Evolutionary conservation across 179 eudicot species (phyloP).

Genomic region (Beta macrorhiza): DNA sequence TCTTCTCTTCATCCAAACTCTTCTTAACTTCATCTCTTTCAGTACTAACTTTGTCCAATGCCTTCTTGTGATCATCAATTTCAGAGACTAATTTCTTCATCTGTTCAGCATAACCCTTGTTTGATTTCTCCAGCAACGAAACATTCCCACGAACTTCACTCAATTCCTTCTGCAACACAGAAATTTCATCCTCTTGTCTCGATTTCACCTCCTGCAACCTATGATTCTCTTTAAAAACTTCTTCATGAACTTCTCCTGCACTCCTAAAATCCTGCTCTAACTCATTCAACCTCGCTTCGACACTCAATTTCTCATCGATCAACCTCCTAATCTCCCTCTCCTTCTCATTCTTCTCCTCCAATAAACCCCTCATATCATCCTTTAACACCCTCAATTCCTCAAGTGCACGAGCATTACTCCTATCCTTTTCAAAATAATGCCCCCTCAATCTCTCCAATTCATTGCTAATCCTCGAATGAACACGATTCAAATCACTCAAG

Average conservation of each 20-base stretch:
- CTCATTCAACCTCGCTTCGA: conserved; percentile 31
- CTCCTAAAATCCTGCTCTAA: conserved; percentile 36
- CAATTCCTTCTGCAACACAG: conserved; percentile 35
- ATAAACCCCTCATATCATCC: conserved; percentile 30
- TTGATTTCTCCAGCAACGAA: conserved; percentile 33
- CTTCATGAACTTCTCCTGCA: conserved; percentile 29
- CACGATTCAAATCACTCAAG: conserved; percentile 29
- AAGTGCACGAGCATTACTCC: conserved; percentile 30
- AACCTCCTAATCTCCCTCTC: conserved; percentile 38
- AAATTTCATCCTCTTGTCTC: conserved; percentile 37
- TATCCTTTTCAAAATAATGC: conserved; percentile 46
- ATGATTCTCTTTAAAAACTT: conserved; percentile 34
- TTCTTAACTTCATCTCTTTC: conserved; percentile 52
- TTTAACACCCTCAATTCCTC: conserved; percentile 34
- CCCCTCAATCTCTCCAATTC: conserved; percentile 35
- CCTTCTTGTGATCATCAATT: conserved; percentile 29
- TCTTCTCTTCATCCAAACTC: conserved; percentile 48
- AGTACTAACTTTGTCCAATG: conserved; percentile 24
- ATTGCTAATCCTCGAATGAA: conserved; percentile 27
- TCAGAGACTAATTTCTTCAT: conserved; percentile 40
- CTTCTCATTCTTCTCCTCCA: conserved; percentile 43
- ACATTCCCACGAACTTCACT: conserved; percentile 28
- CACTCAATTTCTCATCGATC: conserved; percentile 37
- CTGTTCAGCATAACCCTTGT: conserved; percentile 24
- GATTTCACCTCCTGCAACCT: conserved; percentile 39